Percentiles rank a stretch among this genome's conserved stretches.
Evolutionary conservation across 23 red algal species (phyloP).

Genomic region (Gracilaria caudata): DNA sequence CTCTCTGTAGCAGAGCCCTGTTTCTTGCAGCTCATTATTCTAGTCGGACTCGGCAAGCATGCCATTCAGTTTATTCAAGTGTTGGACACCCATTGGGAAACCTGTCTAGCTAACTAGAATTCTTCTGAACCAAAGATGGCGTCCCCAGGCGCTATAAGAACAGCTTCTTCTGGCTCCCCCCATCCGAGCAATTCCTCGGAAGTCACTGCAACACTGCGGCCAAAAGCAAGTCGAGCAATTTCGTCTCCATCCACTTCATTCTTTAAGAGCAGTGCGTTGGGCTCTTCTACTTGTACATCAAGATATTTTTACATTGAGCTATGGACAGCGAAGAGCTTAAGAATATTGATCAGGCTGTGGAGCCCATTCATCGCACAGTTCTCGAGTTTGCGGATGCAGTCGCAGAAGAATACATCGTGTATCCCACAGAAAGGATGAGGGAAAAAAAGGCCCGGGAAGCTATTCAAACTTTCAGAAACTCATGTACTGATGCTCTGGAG

Average conservation of each 20-base stretch:
- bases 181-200: neutral
- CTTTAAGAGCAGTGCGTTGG: neutral
- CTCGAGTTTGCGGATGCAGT: neutral
- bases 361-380: neutral
- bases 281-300: neutral
- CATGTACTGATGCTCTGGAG: constrained; percentile 8
- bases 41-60: neutral
- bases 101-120: neutral
- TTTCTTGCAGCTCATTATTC: neutral
- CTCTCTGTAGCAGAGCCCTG: neutral
- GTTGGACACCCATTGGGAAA: neutral
- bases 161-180: neutral
- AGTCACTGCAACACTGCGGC: neutral
- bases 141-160: neutral
- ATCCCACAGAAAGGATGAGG: neutral
- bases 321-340: constrained; percentile 28
- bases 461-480: neutral
- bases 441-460: constrained; percentile 15
- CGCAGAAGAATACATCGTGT: constrained; percentile 28
- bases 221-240: neutral
- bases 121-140: neutral
- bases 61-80: neutral
- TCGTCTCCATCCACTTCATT: neutral
- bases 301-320: neutral
- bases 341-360: constrained; percentile 11